Base-by-base conservation (phyloP, 176 grass and related monocot species). In the Dactylis glomerata region DNA sequence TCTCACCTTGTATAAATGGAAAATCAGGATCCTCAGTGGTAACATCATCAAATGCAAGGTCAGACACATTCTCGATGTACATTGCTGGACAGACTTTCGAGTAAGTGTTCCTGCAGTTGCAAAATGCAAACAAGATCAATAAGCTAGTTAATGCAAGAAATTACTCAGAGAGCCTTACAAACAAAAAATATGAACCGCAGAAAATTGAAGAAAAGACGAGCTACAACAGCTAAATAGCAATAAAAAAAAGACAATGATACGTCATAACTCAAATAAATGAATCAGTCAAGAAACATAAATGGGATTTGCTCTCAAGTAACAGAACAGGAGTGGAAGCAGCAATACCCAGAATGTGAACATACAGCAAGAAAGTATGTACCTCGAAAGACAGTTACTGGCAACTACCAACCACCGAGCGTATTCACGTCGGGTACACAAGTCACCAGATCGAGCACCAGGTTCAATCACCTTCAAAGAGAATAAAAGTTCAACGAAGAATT, bases 61-160 rank as follows among this genome's bases (percentile, higher is more conserved):
- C 96, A 58, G 93, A 92, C 74, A 94, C 22, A 83, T 98, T 92
- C 82, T 98, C 93, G 30, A 95, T 92, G 62, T 92, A 98, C 96
- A 98, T 98, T 61, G 96, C 96, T 88, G 96, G 96, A 90, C 90
- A 98, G 33, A 98, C 96, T 95, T 95, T 98, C 0, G 91, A 98
- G 85, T 71, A 86, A 76, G 91, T 84, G 83, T 80, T 95, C 92
- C 96, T 98, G 84, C 40, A 44, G 74, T 77, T 81, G 73, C 33
- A 82, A 87, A 82, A 71, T 81, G 73, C 33, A 82, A 87, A 82
- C 50, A 74, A 80, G 17, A 70, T 84, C 51, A 87, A 86, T 58
- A 65, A 54, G 27, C 27, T 76, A 83, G 66, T 88, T 44, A 47
- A 31, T 42, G 33, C 24, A 82, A 70, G 50, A 44, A 57, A 78